Evolutionary conservation across 1,284 basidiomycete genomes (phyloP).

Genomic region (Puccinia horiana): DNA sequence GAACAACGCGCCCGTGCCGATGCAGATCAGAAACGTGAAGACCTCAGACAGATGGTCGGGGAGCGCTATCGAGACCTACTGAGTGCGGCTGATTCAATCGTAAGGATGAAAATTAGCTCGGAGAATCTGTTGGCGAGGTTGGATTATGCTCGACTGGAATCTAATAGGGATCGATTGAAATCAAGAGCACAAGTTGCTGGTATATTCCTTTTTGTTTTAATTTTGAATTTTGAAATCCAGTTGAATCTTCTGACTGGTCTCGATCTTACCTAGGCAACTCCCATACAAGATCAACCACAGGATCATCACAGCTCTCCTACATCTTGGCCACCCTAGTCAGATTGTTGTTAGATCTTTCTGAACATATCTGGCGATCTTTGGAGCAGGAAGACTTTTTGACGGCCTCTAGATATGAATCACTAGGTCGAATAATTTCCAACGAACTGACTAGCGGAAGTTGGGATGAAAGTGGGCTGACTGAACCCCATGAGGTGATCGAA

Average conservation of each 20-base stretch:
- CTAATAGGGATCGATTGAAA: conserved; percentile 10
- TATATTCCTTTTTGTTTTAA: not conserved
- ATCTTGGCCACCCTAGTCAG: conserved; percentile 37
- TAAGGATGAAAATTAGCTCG: conserved; percentile 34
- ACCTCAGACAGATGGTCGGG: conserved; percentile 40
- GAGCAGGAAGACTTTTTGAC: conserved; percentile 28
- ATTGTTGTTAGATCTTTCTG: conserved; percentile 25
- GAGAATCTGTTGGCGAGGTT: conserved; percentile 3
- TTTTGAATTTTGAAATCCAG: not conserved
- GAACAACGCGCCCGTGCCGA: conserved; percentile 15
- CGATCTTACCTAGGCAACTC: not conserved
- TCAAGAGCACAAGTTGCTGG: conserved; percentile 5
- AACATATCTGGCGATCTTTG: conserved; percentile 42
- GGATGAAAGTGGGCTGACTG: conserved; percentile 28
- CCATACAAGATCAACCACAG: not conserved
- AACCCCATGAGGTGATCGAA: conserved; percentile 15
- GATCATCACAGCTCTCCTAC: conserved; percentile 28
- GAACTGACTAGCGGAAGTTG: conserved; percentile 39
- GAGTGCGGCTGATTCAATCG: conserved; percentile 39
- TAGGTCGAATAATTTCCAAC: conserved; percentile 33
- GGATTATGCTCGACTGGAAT: not conserved
- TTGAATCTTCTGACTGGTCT: not conserved
- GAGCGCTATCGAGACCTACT: conserved; percentile 39
- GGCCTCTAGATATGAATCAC: conserved; percentile 18
- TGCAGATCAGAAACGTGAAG: conserved; percentile 37